Evolutionary conservation across 2,329 filamentous ascomycete genomes (phyloP).

Genomic region (Botrytis paeoniae): DNA sequence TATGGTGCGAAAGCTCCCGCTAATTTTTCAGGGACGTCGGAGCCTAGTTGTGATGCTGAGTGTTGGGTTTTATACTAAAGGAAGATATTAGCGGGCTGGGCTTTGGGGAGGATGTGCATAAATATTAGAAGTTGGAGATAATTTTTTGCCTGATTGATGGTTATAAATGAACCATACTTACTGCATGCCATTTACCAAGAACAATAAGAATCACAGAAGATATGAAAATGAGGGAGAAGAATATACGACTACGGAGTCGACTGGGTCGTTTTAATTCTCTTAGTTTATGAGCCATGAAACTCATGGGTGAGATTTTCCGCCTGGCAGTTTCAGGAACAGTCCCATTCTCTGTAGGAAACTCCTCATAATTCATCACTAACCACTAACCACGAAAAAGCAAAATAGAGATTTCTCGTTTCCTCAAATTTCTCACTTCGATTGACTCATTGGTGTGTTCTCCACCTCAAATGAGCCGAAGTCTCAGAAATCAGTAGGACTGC

Average conservation of each 20-base stretch:
- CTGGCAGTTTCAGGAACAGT: neutral
- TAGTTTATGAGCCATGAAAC: slow-evolving; percentile 23
- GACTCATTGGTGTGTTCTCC: neutral
- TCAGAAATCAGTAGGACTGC: neutral
- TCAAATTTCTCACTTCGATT: neutral
- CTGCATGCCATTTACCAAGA: slow-evolving; percentile 20
- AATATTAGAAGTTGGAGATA: neutral
- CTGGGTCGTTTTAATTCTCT: slow-evolving; percentile 26
- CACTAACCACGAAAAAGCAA: neutral
- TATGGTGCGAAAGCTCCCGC: slow-evolving; percentile 21
- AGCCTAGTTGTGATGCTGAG: slow-evolving; percentile 21
- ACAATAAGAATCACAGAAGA: slow-evolving; percentile 21
- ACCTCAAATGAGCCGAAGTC: neutral
- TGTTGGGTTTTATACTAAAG: slow-evolving; percentile 23
- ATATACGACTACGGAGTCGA: slow-evolving; percentile 24
- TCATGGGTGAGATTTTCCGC: slow-evolving; percentile 21
- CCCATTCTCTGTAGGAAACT: neutral
- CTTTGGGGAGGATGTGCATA: neutral
- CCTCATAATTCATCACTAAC: slow-evolving; percentile 11
- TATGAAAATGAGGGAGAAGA: slow-evolving; percentile 21
- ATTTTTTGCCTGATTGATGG: neutral
- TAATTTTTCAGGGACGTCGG: slow-evolving; percentile 24
- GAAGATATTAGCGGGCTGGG: neutral
- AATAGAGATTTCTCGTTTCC: neutral
- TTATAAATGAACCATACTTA: neutral